Conservation (phyloP, 352 stramenopile species). For the Peronosclerospora sorghi region DNA sequence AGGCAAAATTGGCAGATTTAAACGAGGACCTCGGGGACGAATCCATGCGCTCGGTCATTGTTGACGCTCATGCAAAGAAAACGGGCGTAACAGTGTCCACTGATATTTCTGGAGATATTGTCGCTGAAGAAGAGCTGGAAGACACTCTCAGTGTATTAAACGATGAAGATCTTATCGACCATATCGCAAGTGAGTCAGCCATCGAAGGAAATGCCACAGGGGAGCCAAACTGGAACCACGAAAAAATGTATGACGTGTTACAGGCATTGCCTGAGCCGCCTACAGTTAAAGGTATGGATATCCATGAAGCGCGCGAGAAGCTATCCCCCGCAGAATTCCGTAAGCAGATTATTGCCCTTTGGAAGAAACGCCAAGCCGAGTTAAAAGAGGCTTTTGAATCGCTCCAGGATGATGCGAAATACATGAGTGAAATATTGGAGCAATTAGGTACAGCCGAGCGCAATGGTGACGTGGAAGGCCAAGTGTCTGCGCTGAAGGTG, state of each 20-base stretch:
- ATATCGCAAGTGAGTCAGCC: neutral
- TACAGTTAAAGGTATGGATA: conserved; percentile 63
- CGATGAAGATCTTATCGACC: conserved; percentile 6
- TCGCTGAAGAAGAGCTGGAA: conserved; percentile 16
- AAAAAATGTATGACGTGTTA: conserved; percentile 81
- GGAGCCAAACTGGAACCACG: conserved; percentile 70
- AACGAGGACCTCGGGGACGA: conserved; percentile 15
- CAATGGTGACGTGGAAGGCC: conserved; percentile 29
- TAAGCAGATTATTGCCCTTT: conserved; percentile 58
- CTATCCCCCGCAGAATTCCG: conserved; percentile 62
- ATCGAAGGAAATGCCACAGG: conserved; percentile 14
- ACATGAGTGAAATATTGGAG: conserved; percentile 62
- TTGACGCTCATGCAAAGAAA: conserved; percentile 20
- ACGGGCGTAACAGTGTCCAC: conserved; percentile 46
- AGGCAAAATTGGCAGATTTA: conserved; percentile 73
- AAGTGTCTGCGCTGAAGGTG: conserved; percentile 50
- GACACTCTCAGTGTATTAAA: conserved; percentile 12
- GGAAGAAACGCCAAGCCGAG: conserved; percentile 72
- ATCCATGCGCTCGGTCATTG: conserved; percentile 24
- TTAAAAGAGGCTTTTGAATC: conserved; percentile 66
- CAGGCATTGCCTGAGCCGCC: conserved; percentile 66
- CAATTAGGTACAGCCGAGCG: conserved; percentile 51
- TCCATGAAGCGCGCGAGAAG: conserved; percentile 60
- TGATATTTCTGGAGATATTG: conserved; percentile 41
- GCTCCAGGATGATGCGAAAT: conserved; percentile 76